Conservation (phyloP, 202 grass and related monocot species). For the Cymbopogon flexuosus region DNA sequence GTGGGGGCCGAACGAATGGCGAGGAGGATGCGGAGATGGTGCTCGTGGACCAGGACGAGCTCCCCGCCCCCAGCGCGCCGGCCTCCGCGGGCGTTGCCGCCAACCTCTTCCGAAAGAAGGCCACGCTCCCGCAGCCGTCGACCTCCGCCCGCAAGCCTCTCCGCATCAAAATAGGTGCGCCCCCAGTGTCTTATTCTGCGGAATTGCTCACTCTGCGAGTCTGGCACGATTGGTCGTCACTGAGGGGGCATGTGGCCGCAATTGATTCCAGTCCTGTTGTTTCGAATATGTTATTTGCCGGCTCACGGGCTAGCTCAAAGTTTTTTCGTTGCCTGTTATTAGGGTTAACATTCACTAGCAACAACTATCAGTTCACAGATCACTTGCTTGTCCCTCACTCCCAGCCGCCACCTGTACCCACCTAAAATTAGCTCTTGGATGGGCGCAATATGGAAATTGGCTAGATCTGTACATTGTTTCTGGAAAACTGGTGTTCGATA, state of each 20-base stretch:
- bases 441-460: neutral
- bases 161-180: constrained; percentile 76
- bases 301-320: neutral
- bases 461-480: constrained; percentile 30
- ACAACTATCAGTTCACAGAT: constrained; percentile 4
- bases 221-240: neutral
- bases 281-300: neutral
- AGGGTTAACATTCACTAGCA: constrained; percentile 28
- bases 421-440: neutral
- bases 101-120: constrained; percentile 93
- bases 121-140: constrained; percentile 74
- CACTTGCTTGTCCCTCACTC: neutral
- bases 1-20: constrained; percentile 29
- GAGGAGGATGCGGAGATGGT: constrained; percentile 59
- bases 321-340: neutral
- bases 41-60: constrained; percentile 67
- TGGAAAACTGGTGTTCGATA: neutral
- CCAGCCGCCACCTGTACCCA: neutral
- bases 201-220: neutral
- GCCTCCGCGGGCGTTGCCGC: constrained; percentile 49
- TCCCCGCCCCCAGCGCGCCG: constrained; percentile 23
- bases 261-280: constrained; percentile 12
- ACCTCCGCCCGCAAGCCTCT: constrained; percentile 67
- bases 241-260: neutral
- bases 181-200: neutral